Conservation (phyloP, 495 filamentous ascomycete genomes). For the Jackrogersella minutella region DNA sequence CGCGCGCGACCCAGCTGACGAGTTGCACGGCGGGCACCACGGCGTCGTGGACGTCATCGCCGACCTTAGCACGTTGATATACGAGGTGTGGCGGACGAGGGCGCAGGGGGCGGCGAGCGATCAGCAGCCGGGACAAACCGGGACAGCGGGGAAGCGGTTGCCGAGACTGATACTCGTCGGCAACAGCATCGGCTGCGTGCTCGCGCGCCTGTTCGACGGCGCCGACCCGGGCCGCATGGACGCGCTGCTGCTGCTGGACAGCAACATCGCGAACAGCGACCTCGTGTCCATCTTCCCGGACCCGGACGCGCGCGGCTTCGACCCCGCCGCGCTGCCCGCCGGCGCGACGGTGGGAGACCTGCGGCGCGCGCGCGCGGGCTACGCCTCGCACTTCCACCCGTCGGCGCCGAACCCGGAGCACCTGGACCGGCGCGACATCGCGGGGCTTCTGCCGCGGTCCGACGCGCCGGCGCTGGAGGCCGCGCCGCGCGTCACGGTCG, state of each 20-base stretch:
- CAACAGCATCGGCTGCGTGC: conserved; percentile 67
- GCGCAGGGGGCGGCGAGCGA: no score
- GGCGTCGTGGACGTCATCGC: conserved; percentile 55
- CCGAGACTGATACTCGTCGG: conserved; percentile 57
- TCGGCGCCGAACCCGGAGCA: conserved; percentile 63
- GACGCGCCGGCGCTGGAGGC: conserved; percentile 55
- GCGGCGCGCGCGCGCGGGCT: conserved; percentile 52
- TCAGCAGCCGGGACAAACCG: no score
- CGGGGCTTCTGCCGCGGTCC: conserved; percentile 58
- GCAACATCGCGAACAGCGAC: conserved; percentile 67
- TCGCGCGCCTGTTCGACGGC: conserved; percentile 64
- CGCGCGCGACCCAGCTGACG: conserved; percentile 62
- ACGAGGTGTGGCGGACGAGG: conserved; percentile 43
- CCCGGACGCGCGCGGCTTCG: conserved; percentile 61
- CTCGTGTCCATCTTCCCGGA: conserved; percentile 68
- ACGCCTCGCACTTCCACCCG: conserved; percentile 59
- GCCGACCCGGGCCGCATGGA: conserved; percentile 54
- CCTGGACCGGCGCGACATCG: conserved; percentile 60
- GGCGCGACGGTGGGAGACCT: conserved; percentile 58
- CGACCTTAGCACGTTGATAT: conserved; percentile 62
- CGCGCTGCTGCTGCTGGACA: conserved; percentile 66
- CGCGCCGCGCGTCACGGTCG: conserved; percentile 59
- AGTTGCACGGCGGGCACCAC: conserved; percentile 52
- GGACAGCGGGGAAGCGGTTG: no score
- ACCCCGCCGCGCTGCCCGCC: conserved; percentile 49